Evolutionary conservation across 192 early-diverging fungal genomes (phyloP), one percentile per base, ranked within the genome.

Genomic region (Phlyctochytrium bullatum): DNA sequence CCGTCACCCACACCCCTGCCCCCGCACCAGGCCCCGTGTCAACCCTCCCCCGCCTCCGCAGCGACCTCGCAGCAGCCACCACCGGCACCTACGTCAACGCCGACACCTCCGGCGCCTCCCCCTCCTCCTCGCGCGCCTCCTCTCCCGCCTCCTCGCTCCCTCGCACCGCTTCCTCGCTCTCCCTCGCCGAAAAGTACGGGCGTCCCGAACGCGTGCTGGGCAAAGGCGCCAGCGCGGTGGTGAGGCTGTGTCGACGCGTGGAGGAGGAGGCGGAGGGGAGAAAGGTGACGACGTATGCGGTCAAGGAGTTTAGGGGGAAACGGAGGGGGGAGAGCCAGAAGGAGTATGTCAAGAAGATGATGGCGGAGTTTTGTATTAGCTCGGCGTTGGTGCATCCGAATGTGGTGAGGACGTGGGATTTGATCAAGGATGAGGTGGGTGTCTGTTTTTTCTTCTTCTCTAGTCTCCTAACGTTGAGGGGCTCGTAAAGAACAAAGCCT

Each of bases 321-420:
- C 77, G 84, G 31, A 91, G 90, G 67, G 85, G 89, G 66, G 95
- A 97, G 82, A 80, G 86, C 3, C 73, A 96, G 83, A 92, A 91
- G 76, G 92, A 95, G 47, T 97, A 96, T 76, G 81, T 96, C 74
- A 97, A 97, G 78, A 97, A 96, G 80, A 78, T 98, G 66, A 90
- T 88, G 28, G 86, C 88, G 70, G 95, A 98, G 78, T 98, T 94
- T 73, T 96, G 95, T 77, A 97, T 98, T 65, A 90, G 89, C 52
- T 95, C 93, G 2, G 87, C 89, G 29, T 78, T 97, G 61, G 83
- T 92, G 54, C 93, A 96, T 77, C 79, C 84, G 65, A 92, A 98
- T 73, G 76, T 98, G 34, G 92, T 98, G 24, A 85, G 85, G 66
- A 96, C 94, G 4, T 83, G 96, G 24, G 95, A 98, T 78, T 76